Conservation (phyloP, 2,329 filamentous ascomycete genomes). For the Microcera coccophila region DNA sequence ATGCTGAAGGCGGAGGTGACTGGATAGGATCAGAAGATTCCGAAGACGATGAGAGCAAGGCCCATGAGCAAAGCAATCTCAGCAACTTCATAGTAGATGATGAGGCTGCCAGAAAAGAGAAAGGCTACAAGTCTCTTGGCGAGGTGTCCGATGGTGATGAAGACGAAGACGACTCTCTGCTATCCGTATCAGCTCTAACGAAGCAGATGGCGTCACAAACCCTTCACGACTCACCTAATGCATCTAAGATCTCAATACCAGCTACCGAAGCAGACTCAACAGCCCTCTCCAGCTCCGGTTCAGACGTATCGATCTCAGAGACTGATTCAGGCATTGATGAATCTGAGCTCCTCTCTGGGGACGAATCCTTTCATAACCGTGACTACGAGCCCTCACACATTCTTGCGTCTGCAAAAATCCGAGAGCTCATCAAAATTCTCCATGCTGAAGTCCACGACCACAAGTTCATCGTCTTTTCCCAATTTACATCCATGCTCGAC, state of each 20-base stretch:
- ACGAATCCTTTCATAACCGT: constrained; percentile 29
- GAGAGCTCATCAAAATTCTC: constrained; percentile 76
- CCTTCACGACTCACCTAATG: constrained; percentile 25
- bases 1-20: constrained; percentile 82
- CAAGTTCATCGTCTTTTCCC: constrained; percentile 98
- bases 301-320: neutral
- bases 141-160: constrained; percentile 29
- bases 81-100: constrained; percentile 55
- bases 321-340: constrained; percentile 35
- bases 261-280: constrained; percentile 36
- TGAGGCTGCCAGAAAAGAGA: constrained; percentile 36
- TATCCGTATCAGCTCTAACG: constrained; percentile 36
- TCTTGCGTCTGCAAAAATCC: constrained; percentile 83
- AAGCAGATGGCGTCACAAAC: constrained; percentile 37
- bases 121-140: constrained; percentile 23
- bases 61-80: constrained; percentile 50
- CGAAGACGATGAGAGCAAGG: constrained; percentile 50
- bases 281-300: neutral
- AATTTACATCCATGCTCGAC: constrained; percentile 98
- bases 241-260: constrained; percentile 10
- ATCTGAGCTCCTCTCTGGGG: constrained; percentile 40
- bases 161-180: constrained; percentile 32
- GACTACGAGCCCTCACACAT: constrained; percentile 37
- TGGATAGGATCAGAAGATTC: constrained; percentile 72
- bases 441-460: constrained; percentile 72